Evolutionary conservation across 192 early-diverging fungal genomes (phyloP), one percentile per base, ranked within the genome.

Genomic region (Helicostylum pulchrum): DNA sequence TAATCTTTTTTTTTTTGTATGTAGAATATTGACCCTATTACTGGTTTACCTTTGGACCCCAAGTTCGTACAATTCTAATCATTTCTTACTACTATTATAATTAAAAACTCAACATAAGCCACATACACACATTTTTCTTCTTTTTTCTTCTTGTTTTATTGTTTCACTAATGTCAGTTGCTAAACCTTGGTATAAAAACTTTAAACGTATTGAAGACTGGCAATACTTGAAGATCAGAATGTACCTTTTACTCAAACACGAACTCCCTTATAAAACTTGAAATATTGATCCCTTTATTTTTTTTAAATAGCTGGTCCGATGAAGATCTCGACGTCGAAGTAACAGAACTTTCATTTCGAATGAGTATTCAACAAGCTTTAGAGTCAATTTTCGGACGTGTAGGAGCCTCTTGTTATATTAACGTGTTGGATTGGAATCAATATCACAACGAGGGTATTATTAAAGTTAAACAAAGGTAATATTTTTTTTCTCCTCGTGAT

Each of bases 11-110:
- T 7, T 67, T 19, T 3, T 20, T 67, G 2, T 20, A 0, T 31
- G 19, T 52, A 75, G 73, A 80, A 80, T 60, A 82, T 85, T 60
- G 83, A 85, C 34, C 83, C 83, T 34, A 62, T 67, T 50, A 83
- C 83, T 61, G 83, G 83, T 19, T 61, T 85, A 2, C 79, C 83
- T 17, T 65, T 73, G 53, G 83, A 83, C 53, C 81, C 83, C 1
- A 85, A 83, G 62, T 77, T 80, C 48, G 83, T 83, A 39, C 36
- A 39, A 39, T 39, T 39, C 9, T 39, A 39, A 39, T 39, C 36
- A 6, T 9, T 39, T n/a, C n/a, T 10, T 39, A 9, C n/a, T n/a
- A 39, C 36, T 39, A 3, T 39, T 39, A 9, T 39, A 39, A 39
- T 39, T 39, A 39, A 39, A 39, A 39, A 39, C 36, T 9, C 5